Evolutionary conservation across 1,284 basidiomycete genomes (phyloP).

Genomic region (Phaffia rhodozyma): DNA sequence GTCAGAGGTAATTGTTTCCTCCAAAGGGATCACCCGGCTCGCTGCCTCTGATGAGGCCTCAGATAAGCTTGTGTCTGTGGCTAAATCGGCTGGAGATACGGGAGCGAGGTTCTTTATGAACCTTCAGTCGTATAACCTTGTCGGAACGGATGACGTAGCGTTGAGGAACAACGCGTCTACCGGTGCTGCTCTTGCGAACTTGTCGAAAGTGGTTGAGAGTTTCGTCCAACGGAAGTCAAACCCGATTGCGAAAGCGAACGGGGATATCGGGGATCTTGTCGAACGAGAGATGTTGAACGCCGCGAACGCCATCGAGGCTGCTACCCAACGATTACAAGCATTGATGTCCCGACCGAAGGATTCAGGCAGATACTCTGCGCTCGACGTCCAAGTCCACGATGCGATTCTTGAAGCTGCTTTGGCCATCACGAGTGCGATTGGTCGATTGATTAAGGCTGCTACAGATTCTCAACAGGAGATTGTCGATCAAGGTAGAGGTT

Average conservation of each 20-base stretch:
- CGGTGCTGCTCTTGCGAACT: constrained; percentile 62
- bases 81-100: constrained; percentile 73
- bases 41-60: constrained; percentile 80
- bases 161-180: constrained; percentile 82
- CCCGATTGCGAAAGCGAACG: constrained; percentile 62
- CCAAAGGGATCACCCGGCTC: constrained; percentile 90
- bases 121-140: constrained; percentile 83
- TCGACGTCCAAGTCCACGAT: constrained; percentile 95
- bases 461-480: constrained; percentile 98
- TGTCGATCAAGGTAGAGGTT: constrained; percentile 85
- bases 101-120: constrained; percentile 88
- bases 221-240: constrained; percentile 75
- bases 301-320: constrained; percentile 83
- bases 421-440: constrained; percentile 90
- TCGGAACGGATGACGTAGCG: constrained; percentile 70
- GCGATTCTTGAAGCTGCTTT: constrained; percentile 87
- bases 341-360: constrained; percentile 84
- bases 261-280: constrained; percentile 92
- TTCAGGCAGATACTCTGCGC: constrained; percentile 65
- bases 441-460: constrained; percentile 85
- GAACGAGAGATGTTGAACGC: constrained; percentile 93
- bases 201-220: constrained; percentile 76
- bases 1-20: constrained; percentile 79
- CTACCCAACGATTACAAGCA: constrained; percentile 76
- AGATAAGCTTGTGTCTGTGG: constrained; percentile 77